Base-by-base conservation (phyloP, 1,284 basidiomycete species). In the Fomitopsis betulina region DNA sequence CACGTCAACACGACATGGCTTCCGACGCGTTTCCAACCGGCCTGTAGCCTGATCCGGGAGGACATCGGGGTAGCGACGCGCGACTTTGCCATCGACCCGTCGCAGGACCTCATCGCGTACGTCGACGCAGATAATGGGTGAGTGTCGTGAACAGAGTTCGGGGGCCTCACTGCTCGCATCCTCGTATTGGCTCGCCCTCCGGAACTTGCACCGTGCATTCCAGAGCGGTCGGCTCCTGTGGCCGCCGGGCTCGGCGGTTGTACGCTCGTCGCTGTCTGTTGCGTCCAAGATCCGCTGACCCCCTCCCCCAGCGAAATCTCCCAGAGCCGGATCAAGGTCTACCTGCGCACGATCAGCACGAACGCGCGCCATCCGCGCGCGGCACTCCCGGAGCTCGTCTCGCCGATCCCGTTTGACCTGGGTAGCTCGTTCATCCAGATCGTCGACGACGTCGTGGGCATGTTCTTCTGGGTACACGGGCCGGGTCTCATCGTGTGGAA, bases 61-160 rank as follows among this genome's bases (percentile, higher is more conserved):
- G 75, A 82, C 43, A 42, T 83, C 1, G 78, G 76, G 0, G 56
- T 84, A 6, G 57, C 69, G 12, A 73, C 77, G 40, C 72, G 80
- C 42, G 84, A 86, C 64, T 85, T 87, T 59, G 84, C 81, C 0
- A 79, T 85, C n/a, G 85, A 86, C 62, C 84, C 85, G 0, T 77
- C 80, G 0, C 84, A 85, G 64, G 82, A 86, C 63, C 63, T 87
- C 50, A 71, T 87, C 42, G 76, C 78, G 2, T 61, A 82, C 5
- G 68, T 85, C 9, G 76, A 77, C 59, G 69, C 67, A n/a, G 64
- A 64, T 33, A 65, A 68, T 50, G 60, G 62, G 43, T 49, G 17
- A 60, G 61, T 69, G n/a, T 21, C 49, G 12, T 10, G 7, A 9
- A 30, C 25, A 47, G 27, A 27, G 39, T 42, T 58, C 47, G 2